Evolutionary conservation across 139 green algal genomes (phyloP), one percentile per base, ranked within the genome.

Genomic region (Ettlia oleoabundans): DNA sequence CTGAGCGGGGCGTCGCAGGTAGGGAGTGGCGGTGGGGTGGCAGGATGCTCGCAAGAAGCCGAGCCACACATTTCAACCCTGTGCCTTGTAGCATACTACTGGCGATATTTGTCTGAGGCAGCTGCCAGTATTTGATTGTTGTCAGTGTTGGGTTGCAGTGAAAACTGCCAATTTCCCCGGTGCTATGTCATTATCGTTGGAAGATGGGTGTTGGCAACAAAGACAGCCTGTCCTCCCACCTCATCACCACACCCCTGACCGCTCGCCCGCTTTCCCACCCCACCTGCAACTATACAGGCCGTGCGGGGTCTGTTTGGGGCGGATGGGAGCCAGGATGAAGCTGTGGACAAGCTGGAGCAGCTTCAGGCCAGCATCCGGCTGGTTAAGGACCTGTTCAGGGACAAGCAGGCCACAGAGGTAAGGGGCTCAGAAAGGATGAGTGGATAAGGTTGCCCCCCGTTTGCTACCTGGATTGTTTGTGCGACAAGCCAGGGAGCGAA

Each of bases 371-470:
- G 91, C 69, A 88, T 97, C 22, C 63, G 82, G 0, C 66, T 93
- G 83, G 95, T 98, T 22, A 87, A 93, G 79, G 64, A 89, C 13
- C 92, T 99, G 43, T 99, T 99, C 89, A 81, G 92, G 1, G 90
- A 99, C 88, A 84, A 91, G 66, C 47, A 94, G 64, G 69, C 85
- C n/a, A 99, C 94, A 2, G 97, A 99, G 85, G 55, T 81, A 7
- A 18, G 71, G 8, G 10, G 13, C 47, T 4, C n/a, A 13, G 21
- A 69, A 69, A 69, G n/a, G n/a, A n/a, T n/a, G n/a, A n/a, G n/a
- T n/a, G n/a, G n/a, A n/a, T n/a, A n/a, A n/a, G n/a, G n/a, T n/a
- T n/a, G n/a, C n/a, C n/a, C n/a, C n/a, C n/a, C n/a, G n/a, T n/a
- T n/a, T n/a, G n/a, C n/a, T n/a, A n/a, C n/a, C n/a, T n/a, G n/a